Conservation (phyloP, 169 alveolate genomes). For the Amoebophrya sp. region DNA sequence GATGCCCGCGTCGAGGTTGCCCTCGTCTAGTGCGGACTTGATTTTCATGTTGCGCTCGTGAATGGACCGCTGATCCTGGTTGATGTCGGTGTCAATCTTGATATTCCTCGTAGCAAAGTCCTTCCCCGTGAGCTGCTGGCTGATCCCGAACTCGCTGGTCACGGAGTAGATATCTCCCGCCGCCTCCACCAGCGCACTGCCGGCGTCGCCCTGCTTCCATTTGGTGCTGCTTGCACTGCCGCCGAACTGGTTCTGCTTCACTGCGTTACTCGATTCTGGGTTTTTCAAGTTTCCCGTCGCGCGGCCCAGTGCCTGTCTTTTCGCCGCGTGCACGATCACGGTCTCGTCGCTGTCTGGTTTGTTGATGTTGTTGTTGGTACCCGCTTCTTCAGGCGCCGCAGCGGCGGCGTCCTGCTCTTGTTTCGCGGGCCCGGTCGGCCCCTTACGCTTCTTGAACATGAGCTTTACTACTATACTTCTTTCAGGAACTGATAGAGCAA, state of each 20-base stretch:
- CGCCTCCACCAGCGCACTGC: neutral
- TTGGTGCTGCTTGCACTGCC: neutral
- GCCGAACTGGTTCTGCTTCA: neutral
- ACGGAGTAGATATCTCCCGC: neutral
- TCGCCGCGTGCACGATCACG: too few relatives aligned
- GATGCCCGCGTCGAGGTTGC: neutral
- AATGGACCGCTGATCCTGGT: neutral
- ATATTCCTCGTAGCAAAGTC: neutral
- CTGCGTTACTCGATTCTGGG: neutral
- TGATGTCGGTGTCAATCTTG: neutral
- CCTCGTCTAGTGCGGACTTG: neutral
- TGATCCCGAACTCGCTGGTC: neutral
- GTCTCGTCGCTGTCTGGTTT: too few relatives aligned
- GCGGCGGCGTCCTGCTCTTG: neutral
- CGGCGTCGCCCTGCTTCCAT: neutral
- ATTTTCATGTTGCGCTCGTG: neutral
- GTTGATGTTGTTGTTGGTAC: too few relatives aligned
- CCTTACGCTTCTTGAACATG: neutral
- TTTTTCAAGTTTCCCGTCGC: neutral
- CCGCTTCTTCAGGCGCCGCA: too few relatives aligned
- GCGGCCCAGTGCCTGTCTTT: neutral
- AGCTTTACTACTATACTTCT: too few relatives aligned
- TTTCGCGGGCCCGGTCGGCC: neutral
- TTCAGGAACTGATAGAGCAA: too few relatives aligned
- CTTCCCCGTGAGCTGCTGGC: neutral